phyloP scores from a whole-genome alignment of 768 basidiomycete species.

The Xerocomellus intermedius region DNA sequence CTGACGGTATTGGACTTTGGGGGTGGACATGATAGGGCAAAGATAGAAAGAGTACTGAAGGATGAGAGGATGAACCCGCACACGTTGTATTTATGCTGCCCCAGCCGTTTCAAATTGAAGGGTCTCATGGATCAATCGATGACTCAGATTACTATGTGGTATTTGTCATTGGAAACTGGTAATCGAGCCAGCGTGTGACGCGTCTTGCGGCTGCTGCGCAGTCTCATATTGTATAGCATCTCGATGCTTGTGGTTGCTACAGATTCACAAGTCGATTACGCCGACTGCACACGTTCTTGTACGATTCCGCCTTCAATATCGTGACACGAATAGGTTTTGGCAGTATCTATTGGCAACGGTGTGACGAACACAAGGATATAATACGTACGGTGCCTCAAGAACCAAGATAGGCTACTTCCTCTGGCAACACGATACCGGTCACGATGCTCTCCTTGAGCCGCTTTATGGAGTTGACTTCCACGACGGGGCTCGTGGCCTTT shows the following conservation, averaged over 20 bases:
- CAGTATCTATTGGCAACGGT: conserved; percentile 13
- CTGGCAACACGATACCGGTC: conserved; percentile 20
- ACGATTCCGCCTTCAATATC: background rate
- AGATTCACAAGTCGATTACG: background rate
- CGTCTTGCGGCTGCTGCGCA: no score
- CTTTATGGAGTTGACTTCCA: conserved; percentile 37
- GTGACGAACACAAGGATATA: background rate
- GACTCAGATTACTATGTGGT: no score
- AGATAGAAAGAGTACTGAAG: no score
- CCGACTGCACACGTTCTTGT: background rate
- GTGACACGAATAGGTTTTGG: background rate
- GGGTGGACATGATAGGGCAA: conserved; percentile 5
- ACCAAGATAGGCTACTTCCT: conserved; percentile 34
- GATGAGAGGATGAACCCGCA: background rate
- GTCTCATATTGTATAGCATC: no score
- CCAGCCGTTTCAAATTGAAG: no score
- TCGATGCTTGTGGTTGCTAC: background rate
- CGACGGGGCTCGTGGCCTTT: conserved; percentile 46
- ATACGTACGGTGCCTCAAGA: conserved; percentile 25
- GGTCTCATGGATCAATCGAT: no score
- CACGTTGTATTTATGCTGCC: no score
- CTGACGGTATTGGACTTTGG: conserved; percentile 29
- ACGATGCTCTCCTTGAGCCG: conserved; percentile 32
- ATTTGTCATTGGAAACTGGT: no score
- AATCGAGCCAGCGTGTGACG: no score